Base-by-base conservation (phyloP, 495 filamentous ascomycete species). In the Penicillium ucsense region DNA sequence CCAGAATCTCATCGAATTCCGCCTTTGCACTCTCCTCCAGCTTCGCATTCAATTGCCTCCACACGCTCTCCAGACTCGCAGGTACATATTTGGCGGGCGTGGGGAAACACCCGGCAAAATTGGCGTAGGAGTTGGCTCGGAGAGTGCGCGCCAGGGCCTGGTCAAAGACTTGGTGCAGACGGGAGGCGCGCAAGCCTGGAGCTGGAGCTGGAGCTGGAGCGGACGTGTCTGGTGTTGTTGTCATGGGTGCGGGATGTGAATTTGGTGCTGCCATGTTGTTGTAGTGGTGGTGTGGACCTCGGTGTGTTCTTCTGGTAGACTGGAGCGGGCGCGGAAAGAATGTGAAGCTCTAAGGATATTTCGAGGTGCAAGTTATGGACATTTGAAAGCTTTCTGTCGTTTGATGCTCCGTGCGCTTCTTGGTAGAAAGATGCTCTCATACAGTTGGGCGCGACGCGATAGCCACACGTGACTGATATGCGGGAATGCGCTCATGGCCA, bases 61-160 rank as follows among this genome's bases (percentile, higher is more conserved):
- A 87, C 41, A 88, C 78, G 20, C 70, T 73, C 59, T 77, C 73
- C 50, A 94, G 55, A 20, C 78, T 76, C 4, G 76, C 82, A 1
- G 86, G 83, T 31, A 83, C 84, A 54, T 83, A 66, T 50, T 69
- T 66, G 20, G 89, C 84, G 6, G 88, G 76, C 3, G 87, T 90
- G 0, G 92, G 92, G 64, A 94, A 98, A 63, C 92, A 98, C 20
- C 82, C 72, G 0, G 83, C 75, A 59, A 98, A 95, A 59, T 88
- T 89, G 40, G 74, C 72, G 62, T 84, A 87, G 34, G 75, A 81
- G 63, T 88, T 81, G 50, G 85, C 83, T 47, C 75, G 76, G 4
- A 94, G 74, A 2, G 88, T 87, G 49, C 83, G 76, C 8, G 72
- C 68, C 9, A 94, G 74, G 1, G 86, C 82, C 35, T 80, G 72